Evolutionary conservation across 2,329 filamentous ascomycete species (phyloP), one percentile per base, ranked within the genome.

Genomic region (Fusarium falciforme): DNA sequence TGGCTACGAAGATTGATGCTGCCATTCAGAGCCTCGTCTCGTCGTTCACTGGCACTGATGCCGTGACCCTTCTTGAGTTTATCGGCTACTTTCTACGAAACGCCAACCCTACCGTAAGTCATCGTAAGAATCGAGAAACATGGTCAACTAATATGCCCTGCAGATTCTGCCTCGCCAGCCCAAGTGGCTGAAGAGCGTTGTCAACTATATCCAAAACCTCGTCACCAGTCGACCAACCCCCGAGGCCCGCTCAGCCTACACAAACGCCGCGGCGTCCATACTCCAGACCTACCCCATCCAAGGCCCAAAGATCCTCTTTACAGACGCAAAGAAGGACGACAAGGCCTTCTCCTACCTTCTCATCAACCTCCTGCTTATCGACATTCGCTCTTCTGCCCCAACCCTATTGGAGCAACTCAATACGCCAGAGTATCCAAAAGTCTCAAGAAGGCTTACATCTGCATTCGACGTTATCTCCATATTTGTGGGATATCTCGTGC

Each of bases 311-410:
- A 79, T 89, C 4, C 82, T 93, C 3, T 93, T 93, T 81, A 82
- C 83, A 9, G 83, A 87, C 63, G 78, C 83, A 6, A 79, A 77
- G 20, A 79, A 80, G 29, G 78, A 82, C 2, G 83, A 85, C 36
- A 90, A 89, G 69, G 87, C 90, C 0, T 89, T 90, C 70, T 87
- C 89, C 1, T 92, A 91, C 75, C 83, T 93, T 5, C 86, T 93
- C 66, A 80, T 93, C 64, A 92, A 89, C 73, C 86, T 93, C n/a
- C 78, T 93, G 8, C 86, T 93, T 36, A 89, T 93, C 66, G 92
- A 93, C 77, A 84, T 93, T 29, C 88, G 90, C 44, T 88, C 91
- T 14, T 90, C 90, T 1, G 85, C 91, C 27, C 91, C 92, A 2
- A 84, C 87, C 4, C 84, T 93, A 2, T 84, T 93, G 2, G 84